Percentiles rank a stretch among this genome's conserved stretches.
phyloP scores from a whole-genome alignment of 352 stramenopile species.

The Pythium folliculosum region DNA sequence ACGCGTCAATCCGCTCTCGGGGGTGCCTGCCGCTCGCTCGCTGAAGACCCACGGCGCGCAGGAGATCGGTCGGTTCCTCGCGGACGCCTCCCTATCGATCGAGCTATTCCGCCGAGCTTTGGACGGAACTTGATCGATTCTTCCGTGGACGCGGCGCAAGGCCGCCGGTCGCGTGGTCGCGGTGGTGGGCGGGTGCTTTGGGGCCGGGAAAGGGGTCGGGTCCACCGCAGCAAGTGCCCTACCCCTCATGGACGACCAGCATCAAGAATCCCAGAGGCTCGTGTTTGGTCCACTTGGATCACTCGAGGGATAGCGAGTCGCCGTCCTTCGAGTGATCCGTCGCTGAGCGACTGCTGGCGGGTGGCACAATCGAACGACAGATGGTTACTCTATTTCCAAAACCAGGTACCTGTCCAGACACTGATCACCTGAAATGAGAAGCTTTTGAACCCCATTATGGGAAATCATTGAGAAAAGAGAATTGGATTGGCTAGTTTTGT shows the following conservation, averaged over 20 bases:
- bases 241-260: not conserved
- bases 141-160: slow-evolving; percentile 12
- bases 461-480: not conserved
- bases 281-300: too few relatives aligned
- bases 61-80: too few relatives aligned
- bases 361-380: slow-evolving; percentile 1
- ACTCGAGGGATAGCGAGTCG: too few relatives aligned
- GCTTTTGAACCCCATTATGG: not conserved
- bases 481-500: not conserved
- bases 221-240: not conserved
- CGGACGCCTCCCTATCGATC: not conserved
- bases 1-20: not conserved
- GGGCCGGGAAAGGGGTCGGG: not conserved
- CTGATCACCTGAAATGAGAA: too few relatives aligned
- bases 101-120: not conserved
- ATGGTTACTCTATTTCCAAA: not conserved
- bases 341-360: slow-evolving; percentile 1
- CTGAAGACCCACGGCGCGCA: not conserved
- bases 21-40: too few relatives aligned
- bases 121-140: slow-evolving; percentile 1
- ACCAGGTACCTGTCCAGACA: too few relatives aligned
- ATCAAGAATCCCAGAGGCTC: not conserved
- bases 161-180: slow-evolving; percentile 6
- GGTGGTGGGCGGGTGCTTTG: not conserved
- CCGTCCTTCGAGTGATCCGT: too few relatives aligned